Base-by-base conservation (phyloP, 768 basidiomycete species). In the Pulveroboletus sp. region DNA sequence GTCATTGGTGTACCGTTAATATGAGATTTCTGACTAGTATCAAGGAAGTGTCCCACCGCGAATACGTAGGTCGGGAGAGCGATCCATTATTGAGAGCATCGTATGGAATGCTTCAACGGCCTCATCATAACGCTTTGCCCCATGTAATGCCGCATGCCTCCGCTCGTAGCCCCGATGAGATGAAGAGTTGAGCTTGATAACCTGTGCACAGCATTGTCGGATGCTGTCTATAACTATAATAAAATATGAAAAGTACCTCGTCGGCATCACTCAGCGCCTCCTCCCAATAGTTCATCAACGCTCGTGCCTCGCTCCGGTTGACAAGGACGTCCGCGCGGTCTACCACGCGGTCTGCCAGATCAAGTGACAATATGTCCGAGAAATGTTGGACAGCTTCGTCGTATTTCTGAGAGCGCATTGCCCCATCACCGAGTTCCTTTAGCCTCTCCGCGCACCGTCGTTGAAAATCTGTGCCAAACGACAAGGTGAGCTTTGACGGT, bases 271-370 rank as follows among this genome's bases (percentile, higher is more conserved):
- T 21, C 7, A 57, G 9, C 0, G 48, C 47, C 0, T 47, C 47
- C 5, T 46, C 27, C 56, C 50, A 57, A 0, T 18, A 32, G 1
- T 17, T 1, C 27, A 26, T 28, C 0, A 6, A 2, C 5, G 31
- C 31, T 13, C 17, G 33, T 0, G 17, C 55, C 14, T 45, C 41
- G 28, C 57, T 50, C 0, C 57, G 49, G 39, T 54, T 54, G 4
- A 50, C 5, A 4, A 57, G 36, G 8, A 57, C 36, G 1, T 17
- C 15, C 2, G n/a, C n/a, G n/a, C n/a, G n/a, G n/a, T n/a, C n/a
- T n/a, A n/a, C n/a, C n/a, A 0, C 1, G 2, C 0, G 28, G 2
- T 39, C 6, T 2, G 1, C 5, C 1, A 48, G 39, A 1, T 8
- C 2, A 1, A 53, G 28, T 1, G 24, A 14, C 27, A 58, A 7